Evolutionary conservation across 2,329 filamentous ascomycete species (phyloP).

Genomic region (Monilinia vaccinii-corymbosi): DNA sequence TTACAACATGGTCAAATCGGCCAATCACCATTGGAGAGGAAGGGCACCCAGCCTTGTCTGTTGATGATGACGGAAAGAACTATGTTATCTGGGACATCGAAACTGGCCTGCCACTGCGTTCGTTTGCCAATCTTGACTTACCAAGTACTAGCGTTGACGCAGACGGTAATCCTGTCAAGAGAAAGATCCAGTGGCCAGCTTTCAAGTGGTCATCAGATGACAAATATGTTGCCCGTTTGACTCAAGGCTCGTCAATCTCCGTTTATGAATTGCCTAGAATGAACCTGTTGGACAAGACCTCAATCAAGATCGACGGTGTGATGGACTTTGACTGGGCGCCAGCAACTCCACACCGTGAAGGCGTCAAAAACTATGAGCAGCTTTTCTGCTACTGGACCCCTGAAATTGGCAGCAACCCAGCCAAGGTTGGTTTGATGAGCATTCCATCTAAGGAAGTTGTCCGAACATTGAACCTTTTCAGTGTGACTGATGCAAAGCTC

Average conservation of each 20-base stretch:
- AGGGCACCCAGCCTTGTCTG: conserved; percentile 70
- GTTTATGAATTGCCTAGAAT: conserved; percentile 85
- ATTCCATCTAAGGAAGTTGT: conserved; percentile 91
- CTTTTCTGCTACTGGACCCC: conserved; percentile 98
- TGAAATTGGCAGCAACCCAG: conserved; percentile 94
- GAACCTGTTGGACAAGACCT: conserved; percentile 82
- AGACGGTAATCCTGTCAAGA: conserved; percentile 62
- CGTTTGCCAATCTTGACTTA: conserved; percentile 83
- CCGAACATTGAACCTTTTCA: conserved; percentile 93
- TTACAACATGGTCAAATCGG: conserved; percentile 93
- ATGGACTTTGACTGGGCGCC: conserved; percentile 98
- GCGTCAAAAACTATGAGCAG: conserved; percentile 87
- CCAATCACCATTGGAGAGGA: conserved; percentile 87
- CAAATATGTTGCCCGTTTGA: conserved; percentile 91
- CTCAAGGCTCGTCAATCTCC: conserved; percentile 78
- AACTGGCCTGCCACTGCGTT: conserved; percentile 80
- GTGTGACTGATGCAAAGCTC: conserved; percentile 92
- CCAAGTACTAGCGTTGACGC: conserved; percentile 51
- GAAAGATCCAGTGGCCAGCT: conserved; percentile 94
- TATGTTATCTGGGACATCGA: conserved; percentile 98
- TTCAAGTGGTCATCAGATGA: conserved; percentile 99
- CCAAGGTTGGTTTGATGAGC: conserved; percentile 94
- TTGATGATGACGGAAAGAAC: conserved; percentile 98
- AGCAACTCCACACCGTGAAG: conserved; percentile 68
- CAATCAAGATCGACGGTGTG: conserved; percentile 92